Evolutionary conservation across 164 flowering plant genomes (phyloP), one percentile per base, ranked within the genome.

Genomic region (Buxus sempervirens): DNA sequence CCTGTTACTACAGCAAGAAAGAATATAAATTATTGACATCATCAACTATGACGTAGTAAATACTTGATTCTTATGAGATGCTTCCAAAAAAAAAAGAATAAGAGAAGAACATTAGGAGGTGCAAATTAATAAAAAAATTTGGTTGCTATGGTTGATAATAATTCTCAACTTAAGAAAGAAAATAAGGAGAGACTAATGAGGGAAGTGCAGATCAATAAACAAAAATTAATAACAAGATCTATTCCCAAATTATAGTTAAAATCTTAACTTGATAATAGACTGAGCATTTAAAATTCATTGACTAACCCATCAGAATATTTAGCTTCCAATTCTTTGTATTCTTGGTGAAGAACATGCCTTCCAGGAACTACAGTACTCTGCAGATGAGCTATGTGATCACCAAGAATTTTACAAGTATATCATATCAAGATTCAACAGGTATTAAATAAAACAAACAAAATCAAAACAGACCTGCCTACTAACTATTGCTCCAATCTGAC

Each of bases 401-500:
- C n/a, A 54, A 5, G 49, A 58, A 12, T 59, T 18, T n/a, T 14
- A 14, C 15, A 26, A 23, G 0, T 5, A 36, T 1, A 38, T 51
- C 13, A 21, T 57, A 21, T 57, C 26, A 21, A 18, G 32, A 23
- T 38, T 25, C 41, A 45, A 42, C 14, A 45, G 27, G 51, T 4
- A 54, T 21, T 21, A n/a, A 0, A 41, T n/a, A 12, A 23, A 23
- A 56, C 7, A 49, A 26, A 25, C 41, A 20, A 56, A 41, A 63
- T 21, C 36, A 54, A 27, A 56, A 51, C 25, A 51, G 45, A 88
- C 97, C 91, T 93, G 97, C 72, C 85, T 78, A 86, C 98, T 88
- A 78, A 82, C 95, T 45, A 89, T 78, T 69, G 97, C 96, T 65
- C 97, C 98, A 70, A 92, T 79, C 74, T 90, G 98, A 81, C 96